Evolutionary conservation across 179 eudicot species (phyloP), one percentile per base, ranked within the genome.

Genomic region (Spergularia azorica): DNA sequence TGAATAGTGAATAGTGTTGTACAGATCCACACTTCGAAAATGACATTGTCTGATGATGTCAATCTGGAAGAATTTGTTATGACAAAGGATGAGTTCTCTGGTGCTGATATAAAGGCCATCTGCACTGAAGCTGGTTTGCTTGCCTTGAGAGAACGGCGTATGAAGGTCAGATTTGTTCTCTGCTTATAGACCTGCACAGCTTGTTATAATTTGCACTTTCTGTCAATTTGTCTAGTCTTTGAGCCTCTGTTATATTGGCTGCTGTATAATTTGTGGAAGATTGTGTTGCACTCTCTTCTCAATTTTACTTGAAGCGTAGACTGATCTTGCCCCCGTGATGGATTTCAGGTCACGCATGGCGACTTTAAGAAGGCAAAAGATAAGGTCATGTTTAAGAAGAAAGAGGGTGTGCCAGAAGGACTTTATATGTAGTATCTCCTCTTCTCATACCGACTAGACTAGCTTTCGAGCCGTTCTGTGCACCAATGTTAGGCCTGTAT

Each of bases 71-170:
- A 95, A 80, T 95, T 95, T 86, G 97, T 95, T 39, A 95, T 95
- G 98, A 95, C 97, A 64, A 95, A 95, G 88, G 98, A 95, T 84
- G 98, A 95, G 84, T 90, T 95, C 67, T 95, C 98, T 83, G 98
- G 98, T 57, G 98, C 97, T 76, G 98, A 95, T 84, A 93, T 95
- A 46, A 93, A 95, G 88, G 97, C 97, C 75, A 95, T 91, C 70
- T 95, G 98, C 79, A 95, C 98, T 26, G 97, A 95, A 85, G 95
- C 97, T 81, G 98, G 98, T 63, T 87, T 95, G 82, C 96, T 92
- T 75, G 98, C 98, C 65, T 73, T 95, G 16, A 88, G 97, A 80
- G 97, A 95, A 79, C 95, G 97, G 3, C 97, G 97, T 21, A 93
- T 95, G 98, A 95, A 95, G 98, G 98, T 95, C 58, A 82, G 80